Evolutionary conservation across 2,329 filamentous ascomycete species (phyloP), one percentile per base, ranked within the genome.

Genomic region (Pseudogymnoascus sp.): DNA sequence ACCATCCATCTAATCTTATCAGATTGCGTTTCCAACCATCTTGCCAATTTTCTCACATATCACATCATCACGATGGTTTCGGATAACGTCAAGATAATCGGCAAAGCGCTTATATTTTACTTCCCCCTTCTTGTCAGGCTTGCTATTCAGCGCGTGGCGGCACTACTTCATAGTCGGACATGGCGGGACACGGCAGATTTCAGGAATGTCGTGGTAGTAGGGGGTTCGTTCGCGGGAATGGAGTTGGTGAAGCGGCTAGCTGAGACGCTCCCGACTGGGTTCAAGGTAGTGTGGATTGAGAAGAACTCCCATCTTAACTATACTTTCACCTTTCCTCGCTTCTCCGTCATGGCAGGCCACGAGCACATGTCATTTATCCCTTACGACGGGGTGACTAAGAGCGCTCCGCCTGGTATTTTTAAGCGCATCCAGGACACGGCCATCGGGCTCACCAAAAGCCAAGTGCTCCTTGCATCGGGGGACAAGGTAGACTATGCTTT

Each of bases 301-400:
- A 79, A 77, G 61, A 80, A 82, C 63, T 78, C 76, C 7, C 81
- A 83, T 69, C 79, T 83, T 64, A 77, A 83, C 63, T 80, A 78
- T 62, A 72, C 77, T 0, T 83, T 79, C 68, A 72, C 72, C 4
- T 81, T 83, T 65, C 80, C 81, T 0, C 73, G 81, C 7, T 81
- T 77, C 60, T 75, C 74, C 2, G 77, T 82, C 4, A 67, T 81
- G 0, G 65, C 69, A 1, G 76, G 73, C 2, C 73, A 78, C 38
- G 80, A 82, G 61, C 68, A 78, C 29, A 77, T 76, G 56, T 79
- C 79, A 0, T 82, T 83, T 60, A 78, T 83, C 21, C 81, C 81
- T 0, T 83, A 82, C 65, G 67, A 71, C 13, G 68, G 69, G 5
- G 65, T 75, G 3, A 65, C 72, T 3, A 64, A 60, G 1, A 62